A percentile compares a stretch with the other conserved stretches of the same genome.
Evolutionary conservation across 1,284 basidiomycete species (phyloP).

Genomic region (Ceratobasidium sp.): DNA sequence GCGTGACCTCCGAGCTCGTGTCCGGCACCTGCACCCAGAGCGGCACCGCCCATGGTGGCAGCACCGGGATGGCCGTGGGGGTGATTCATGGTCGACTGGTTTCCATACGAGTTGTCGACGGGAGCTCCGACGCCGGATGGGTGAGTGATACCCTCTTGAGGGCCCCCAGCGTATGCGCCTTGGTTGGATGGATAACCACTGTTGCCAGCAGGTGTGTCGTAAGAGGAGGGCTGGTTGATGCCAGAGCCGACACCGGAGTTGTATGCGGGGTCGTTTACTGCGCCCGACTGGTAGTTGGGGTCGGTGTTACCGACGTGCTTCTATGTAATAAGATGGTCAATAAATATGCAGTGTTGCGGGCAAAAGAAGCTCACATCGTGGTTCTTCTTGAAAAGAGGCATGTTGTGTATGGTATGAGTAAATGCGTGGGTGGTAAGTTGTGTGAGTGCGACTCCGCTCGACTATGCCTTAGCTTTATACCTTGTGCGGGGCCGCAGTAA

Average conservation of each 20-base stretch:
- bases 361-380: slow-evolving; percentile 5
- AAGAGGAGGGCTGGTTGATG: too few species aligned
- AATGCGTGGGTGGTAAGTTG: slow-evolving; percentile 5
- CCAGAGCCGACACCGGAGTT: not conserved
- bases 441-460: not conserved
- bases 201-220: not conserved
- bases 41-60: slow-evolving; percentile 19
- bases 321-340: not conserved
- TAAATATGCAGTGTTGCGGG: not conserved
- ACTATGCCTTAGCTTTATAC: slow-evolving; percentile 7
- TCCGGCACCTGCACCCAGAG: slow-evolving; percentile 13
- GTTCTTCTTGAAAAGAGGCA: slow-evolving; percentile 41
- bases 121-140: slow-evolving; percentile 25
- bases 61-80: slow-evolving; percentile 19
- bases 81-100: not conserved
- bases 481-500: not conserved
- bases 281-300: slow-evolving; percentile 15
- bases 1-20: slow-evolving; percentile 23
- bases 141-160: slow-evolving; percentile 10
- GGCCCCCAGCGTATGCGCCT: slow-evolving; percentile 17
- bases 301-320: not conserved
- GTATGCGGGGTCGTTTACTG: slow-evolving; percentile 8
- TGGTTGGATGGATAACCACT: slow-evolving; percentile 3
- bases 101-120: slow-evolving; percentile 6
- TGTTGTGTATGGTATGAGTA: slow-evolving; percentile 3